phyloP scores from a whole-genome alignment of 2,329 filamentous ascomycete genomes.

The Botryosphaeria dothidea region DNA sequence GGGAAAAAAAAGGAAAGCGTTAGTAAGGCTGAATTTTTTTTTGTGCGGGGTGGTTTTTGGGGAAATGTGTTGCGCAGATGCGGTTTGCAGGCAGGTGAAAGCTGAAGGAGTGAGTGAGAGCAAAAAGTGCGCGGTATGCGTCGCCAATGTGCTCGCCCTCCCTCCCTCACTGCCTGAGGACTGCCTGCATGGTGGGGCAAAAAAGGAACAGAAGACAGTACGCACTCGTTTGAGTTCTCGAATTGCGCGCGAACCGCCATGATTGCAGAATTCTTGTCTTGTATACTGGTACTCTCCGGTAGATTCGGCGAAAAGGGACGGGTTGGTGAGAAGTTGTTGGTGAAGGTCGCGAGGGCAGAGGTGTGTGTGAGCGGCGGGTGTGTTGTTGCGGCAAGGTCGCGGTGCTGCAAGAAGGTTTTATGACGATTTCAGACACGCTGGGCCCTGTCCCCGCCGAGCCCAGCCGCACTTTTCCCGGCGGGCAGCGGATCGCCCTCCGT shows the following conservation, averaged over 20 bases:
- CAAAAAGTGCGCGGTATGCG: too few species aligned
- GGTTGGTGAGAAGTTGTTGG: neutral
- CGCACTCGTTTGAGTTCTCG: slow-evolving; percentile 89
- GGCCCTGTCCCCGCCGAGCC: neutral
- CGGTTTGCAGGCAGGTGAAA: too few species aligned
- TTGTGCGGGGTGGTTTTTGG: too few species aligned
- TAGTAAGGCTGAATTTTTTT: neutral
- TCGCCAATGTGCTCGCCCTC: too few species aligned
- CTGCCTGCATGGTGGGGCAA: slow-evolving; percentile 20
- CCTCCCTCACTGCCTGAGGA: neutral
- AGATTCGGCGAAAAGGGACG: neutral
- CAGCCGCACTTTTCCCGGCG: neutral
- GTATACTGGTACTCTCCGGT: neutral
- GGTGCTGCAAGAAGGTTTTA: slow-evolving; percentile 10
- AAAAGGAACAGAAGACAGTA: slow-evolving; percentile 22
- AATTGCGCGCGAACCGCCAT: slow-evolving; percentile 65
- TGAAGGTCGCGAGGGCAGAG: neutral
- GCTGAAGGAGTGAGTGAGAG: too few species aligned
- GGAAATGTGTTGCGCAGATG: too few species aligned
- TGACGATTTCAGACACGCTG: slow-evolving; percentile 1
- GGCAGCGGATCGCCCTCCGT: neutral
- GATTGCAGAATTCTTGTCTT: slow-evolving; percentile 25
- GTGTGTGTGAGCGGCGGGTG: too few species aligned
- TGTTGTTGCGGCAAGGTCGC: neutral
- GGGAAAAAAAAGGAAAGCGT: neutral